A percentile compares a stretch with the other conserved stretches of the same genome.
These are phyloP conservation scores for Syzygium jambos DNA, from an alignment of 345 rosid species.

Conservation along the genomic window DNA sequence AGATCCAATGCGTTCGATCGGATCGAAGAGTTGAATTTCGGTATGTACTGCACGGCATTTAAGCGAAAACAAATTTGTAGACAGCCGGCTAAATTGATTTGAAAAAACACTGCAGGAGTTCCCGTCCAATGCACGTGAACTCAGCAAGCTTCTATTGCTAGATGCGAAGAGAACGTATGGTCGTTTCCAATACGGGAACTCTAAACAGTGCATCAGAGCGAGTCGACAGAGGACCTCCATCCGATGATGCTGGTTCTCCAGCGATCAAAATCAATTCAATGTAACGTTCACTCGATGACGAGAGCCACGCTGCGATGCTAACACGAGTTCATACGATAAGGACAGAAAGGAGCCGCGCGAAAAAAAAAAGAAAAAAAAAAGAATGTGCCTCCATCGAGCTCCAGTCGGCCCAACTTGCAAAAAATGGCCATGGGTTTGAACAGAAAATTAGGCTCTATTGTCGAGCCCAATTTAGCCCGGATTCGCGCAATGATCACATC, in stretches of 20 bases:
- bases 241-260: not conserved
- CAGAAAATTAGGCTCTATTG: not conserved
- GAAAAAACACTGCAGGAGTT: not conserved
- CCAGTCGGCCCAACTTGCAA: not conserved
- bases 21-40: not conserved
- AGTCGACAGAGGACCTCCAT: not conserved
- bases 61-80: not conserved
- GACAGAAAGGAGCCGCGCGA: accelerated
- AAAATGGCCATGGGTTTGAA: accelerated
- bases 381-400: not conserved
- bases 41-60: not conserved
- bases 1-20: not conserved
- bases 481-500: not conserved
- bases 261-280: not conserved
- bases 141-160: not conserved
- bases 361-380: no score
- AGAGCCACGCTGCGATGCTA: accelerated
- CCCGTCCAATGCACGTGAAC: not conserved
- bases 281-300: not conserved
- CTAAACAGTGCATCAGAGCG: not conserved
- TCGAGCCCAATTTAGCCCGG: accelerated
- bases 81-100: not conserved
- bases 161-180: not conserved
- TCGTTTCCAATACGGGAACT: not conserved
- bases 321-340: not conserved